A percentile compares a stretch with the other conserved stretches of the same genome.
Conservation (phyloP, 345 rosid species). For the Boechera divaricarpa region DNA sequence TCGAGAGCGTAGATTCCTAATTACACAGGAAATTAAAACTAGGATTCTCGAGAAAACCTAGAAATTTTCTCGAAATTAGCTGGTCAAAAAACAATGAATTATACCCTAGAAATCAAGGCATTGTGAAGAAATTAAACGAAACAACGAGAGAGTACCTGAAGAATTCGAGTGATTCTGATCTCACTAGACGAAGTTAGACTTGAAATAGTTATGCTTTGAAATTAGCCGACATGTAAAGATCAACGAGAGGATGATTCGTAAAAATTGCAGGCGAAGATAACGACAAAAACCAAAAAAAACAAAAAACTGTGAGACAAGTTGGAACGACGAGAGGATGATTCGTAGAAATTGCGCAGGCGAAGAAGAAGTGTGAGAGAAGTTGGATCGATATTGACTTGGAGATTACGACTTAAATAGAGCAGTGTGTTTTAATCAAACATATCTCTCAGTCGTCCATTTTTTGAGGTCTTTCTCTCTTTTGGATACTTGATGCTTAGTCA, state of each 20-base stretch:
- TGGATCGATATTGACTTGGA: constrained; percentile 23
- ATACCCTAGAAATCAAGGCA: neutral
- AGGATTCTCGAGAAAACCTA: constrained; percentile 8
- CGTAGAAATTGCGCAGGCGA: too few relatives aligned
- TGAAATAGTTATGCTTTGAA: neutral
- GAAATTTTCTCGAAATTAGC: neutral
- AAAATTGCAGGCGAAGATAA: constrained; percentile 20
- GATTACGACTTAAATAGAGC: neutral
- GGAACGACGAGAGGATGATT: too few relatives aligned
- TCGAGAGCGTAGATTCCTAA: neutral
- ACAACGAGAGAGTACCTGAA: constrained; percentile 25
- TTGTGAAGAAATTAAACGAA: constrained; percentile 3
- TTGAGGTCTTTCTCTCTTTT: neutral
- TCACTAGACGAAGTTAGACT: neutral
- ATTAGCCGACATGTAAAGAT: constrained; percentile 20
- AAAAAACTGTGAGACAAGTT: neutral
- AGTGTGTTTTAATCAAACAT: too few relatives aligned
- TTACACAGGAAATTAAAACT: neutral
- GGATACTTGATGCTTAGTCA: neutral
- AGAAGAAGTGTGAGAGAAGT: neutral
- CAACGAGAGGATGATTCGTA: neutral
- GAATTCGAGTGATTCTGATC: constrained; percentile 9
- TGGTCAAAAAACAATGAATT: neutral
- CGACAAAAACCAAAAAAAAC: neutral
- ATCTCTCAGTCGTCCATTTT: neutral